These are phyloP conservation scores for Tricholoma sp. DNA, from an alignment of 768 basidiomycete genomes.

Conservation along the genomic window DNA sequence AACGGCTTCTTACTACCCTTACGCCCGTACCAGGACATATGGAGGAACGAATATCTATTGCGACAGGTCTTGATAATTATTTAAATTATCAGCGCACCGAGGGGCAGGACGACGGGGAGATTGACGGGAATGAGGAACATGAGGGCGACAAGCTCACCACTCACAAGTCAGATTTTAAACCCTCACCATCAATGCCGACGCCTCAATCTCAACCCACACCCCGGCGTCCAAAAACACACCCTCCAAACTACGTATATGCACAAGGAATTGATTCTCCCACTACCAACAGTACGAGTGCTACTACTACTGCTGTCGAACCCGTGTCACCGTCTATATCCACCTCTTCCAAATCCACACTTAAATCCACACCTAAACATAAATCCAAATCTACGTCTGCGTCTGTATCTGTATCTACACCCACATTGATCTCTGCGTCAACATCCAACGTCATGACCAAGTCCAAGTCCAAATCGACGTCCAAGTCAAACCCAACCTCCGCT, in stretches of 20 bases:
- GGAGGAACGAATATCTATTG: background rate
- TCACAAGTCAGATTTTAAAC: background rate
- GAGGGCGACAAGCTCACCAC: background rate
- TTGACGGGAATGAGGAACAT: background rate
- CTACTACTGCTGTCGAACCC: background rate
- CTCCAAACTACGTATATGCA: background rate
- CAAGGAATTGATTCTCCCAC: background rate
- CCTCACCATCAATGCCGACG: background rate
- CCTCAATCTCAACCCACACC: background rate
- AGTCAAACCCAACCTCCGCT: background rate
- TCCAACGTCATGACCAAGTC: background rate
- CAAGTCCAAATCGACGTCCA: background rate
- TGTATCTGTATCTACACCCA: too few relatives aligned
- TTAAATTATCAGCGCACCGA: background rate
- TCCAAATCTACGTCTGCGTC: conserved; percentile 15
- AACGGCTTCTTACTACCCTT: conserved; percentile 5
- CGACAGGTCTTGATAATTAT: background rate
- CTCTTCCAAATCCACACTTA: conserved; percentile 2
- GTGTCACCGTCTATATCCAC: conserved; percentile 3
- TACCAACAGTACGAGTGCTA: background rate
- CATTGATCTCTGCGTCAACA: background rate
- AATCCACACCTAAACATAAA: conserved; percentile 3
- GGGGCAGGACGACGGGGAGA: background rate
- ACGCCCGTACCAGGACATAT: too few relatives aligned
- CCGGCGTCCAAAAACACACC: background rate